Percentiles rank a stretch among this genome's conserved stretches.
phyloP scores from a whole-genome alignment of 2,329 filamentous ascomycete species.

The Fusarium keratoplasticum region DNA sequence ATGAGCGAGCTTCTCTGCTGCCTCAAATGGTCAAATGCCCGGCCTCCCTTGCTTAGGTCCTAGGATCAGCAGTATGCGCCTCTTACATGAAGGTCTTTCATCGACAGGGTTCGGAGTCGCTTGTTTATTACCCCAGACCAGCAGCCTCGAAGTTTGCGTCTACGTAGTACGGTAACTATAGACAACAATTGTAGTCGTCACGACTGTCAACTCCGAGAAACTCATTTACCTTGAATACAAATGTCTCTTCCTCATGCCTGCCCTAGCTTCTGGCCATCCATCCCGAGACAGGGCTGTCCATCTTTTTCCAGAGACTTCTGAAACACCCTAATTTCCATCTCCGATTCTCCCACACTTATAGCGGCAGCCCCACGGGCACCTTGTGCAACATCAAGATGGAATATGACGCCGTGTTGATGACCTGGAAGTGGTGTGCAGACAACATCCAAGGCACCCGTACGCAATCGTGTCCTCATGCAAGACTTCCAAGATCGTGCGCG shows the following conservation, averaged over 20 bases:
- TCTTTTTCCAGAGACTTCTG: constrained; percentile 23
- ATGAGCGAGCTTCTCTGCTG: constrained; percentile 7
- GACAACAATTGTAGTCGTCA: not conserved
- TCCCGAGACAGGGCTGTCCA: constrained; percentile 28
- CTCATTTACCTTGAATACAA: not conserved
- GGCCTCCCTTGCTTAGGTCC: constrained; percentile 2
- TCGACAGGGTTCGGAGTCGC: constrained; percentile 20
- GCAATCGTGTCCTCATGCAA: not conserved
- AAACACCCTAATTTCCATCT: constrained; percentile 42
- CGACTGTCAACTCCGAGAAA: not conserved
- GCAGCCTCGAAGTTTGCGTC: not conserved
- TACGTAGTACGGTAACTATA: not conserved
- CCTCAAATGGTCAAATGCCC: constrained; percentile 30
- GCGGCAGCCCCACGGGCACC: constrained; percentile 5
- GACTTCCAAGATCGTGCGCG: not conserved
- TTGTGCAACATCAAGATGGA: not conserved
- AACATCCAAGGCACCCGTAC: not conserved
- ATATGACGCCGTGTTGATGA: not conserved
- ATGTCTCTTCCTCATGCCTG: not conserved
- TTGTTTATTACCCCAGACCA: constrained; percentile 21
- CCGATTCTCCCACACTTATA: constrained; percentile 11
- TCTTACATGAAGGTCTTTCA: not conserved
- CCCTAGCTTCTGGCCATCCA: constrained; percentile 5
- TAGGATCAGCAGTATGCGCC: not conserved
- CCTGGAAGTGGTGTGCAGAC: not conserved